Evolutionary conservation across 306 rosid genomes (phyloP), one percentile per base, ranked within the genome.

Genomic region (Cicer judaicum): DNA sequence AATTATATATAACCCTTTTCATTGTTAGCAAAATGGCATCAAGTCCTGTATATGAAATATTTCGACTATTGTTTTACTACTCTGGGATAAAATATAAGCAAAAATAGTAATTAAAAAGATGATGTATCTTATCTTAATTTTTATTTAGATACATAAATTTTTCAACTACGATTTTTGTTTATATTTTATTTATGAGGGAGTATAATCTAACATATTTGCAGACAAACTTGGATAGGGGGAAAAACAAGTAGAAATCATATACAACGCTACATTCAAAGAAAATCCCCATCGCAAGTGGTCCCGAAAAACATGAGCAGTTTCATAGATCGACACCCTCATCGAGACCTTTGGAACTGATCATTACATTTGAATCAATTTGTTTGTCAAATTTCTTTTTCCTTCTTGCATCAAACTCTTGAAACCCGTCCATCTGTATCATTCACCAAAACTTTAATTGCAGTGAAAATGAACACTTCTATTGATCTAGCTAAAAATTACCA

Each of bases 301-400:
- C 70, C 21, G 0, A 21, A 70, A 42, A 36, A 19, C 69, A 40
- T 15, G 73, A 40, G 16, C 11, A 21, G 70, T 74, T 65, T 88
- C 84, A 94, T 48, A 77, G 85, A 85, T 95, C 99, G 43, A 95
- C 96, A 61, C 99, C 97, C 82, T 92, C 99, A 24, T 95, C 97
- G 2, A 95, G 96, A 81, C 98, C 96, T 80, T 84, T 94, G 74
- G 97, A 94, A 62, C 98, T 73, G 38, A 94, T 90, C 93, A 94
- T 90, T 57, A 90, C 98, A 74, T 94, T 94, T 42, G 96, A 87
- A 81, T 89, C 93, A 49, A 92, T 92, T 70, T 94, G 98, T 82
- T 94, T 94, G 91, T 94, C 98, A 36, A 94, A 86, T 87, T 92
- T 94, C 89, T 87, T 94, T 85, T 72, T 94, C 85, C 98, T 89